Evolutionary conservation across 495 filamentous ascomycete species (phyloP).

Genomic region (Xylaria cubensis): DNA sequence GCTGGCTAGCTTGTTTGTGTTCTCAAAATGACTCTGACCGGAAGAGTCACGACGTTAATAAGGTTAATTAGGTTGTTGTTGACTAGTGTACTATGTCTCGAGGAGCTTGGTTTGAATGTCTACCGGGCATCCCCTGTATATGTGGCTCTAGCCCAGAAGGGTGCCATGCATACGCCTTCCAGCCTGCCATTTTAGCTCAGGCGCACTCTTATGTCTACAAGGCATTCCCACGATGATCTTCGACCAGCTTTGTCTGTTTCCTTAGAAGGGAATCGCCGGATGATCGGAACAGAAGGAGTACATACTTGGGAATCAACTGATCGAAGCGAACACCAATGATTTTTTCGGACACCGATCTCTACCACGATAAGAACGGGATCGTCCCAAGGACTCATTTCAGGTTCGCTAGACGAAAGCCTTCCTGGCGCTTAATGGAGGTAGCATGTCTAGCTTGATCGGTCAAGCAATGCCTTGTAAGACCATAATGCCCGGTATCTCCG

Average conservation of each 20-base stretch:
- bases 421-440: conserved; percentile 7
- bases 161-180: conserved; percentile 2
- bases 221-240: conserved; percentile 24
- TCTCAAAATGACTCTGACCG: background rate
- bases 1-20: background rate
- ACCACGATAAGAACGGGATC: conserved; percentile 4
- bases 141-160: background rate
- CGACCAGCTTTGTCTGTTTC: conserved; percentile 3
- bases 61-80: conserved; percentile 17
- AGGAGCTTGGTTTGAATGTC: conserved; percentile 19
- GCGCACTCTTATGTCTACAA: conserved; percentile 22
- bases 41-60: background rate
- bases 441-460: background rate
- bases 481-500: background rate
- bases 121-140: conserved; percentile 22
- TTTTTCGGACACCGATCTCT: conserved; percentile 26
- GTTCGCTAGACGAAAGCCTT: conserved; percentile 22
- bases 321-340: background rate
- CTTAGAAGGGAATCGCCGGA: conserved; percentile 8
- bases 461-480: background rate
- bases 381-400: conserved; percentile 15
- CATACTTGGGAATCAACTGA: conserved; percentile 1
- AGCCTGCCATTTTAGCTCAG: conserved; percentile 24
- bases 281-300: conserved; percentile 5
- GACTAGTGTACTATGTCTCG: background rate